Evolutionary conservation across 225 moss, liverwort and hornwort species (phyloP).

Genomic region (Straminergon stramineum): DNA sequence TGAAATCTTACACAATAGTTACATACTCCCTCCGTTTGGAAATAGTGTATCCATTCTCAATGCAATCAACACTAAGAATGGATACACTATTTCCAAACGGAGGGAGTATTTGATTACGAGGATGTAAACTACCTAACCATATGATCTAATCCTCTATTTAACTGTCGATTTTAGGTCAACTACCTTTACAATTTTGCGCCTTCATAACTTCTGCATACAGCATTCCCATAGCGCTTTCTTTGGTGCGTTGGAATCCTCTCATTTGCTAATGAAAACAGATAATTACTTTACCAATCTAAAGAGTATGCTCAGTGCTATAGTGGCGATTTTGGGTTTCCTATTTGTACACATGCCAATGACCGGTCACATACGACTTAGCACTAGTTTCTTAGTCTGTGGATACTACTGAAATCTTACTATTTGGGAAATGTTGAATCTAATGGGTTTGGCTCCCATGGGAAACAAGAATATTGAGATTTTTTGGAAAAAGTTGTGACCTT

Average conservation of each 20-base stretch:
- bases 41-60: too few relatives aligned
- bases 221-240: not conserved
- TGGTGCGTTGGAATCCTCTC: not conserved
- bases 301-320: not conserved
- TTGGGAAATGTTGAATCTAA: not conserved
- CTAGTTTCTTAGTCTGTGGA: not conserved
- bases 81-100: too few relatives aligned
- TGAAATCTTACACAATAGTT: not conserved
- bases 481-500: not conserved
- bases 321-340: not conserved
- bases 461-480: not conserved
- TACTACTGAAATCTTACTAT: not conserved
- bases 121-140: not conserved
- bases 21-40: too few relatives aligned
- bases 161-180: not conserved
- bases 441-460: too few relatives aligned
- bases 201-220: not conserved
- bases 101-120: not conserved
- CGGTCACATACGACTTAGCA: not conserved
- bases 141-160: not conserved
- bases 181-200: not conserved
- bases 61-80: too few relatives aligned
- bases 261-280: not conserved
- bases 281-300: not conserved
- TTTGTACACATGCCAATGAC: not conserved